Evolutionary conservation across 2,329 filamentous ascomycete species (phyloP).

Genomic region (Xylaria sp.): DNA sequence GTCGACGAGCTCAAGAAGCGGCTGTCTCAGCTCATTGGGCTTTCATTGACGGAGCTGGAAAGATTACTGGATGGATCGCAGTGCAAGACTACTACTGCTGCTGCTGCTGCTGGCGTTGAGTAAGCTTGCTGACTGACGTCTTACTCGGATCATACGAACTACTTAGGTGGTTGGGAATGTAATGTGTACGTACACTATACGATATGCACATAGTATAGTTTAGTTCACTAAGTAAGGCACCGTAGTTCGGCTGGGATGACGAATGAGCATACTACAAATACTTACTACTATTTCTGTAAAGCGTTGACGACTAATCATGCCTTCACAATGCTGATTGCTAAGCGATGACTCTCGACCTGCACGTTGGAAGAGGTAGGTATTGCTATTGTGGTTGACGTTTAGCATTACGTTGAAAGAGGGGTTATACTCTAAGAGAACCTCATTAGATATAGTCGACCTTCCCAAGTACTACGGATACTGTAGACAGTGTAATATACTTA

Average conservation of each 20-base stretch:
- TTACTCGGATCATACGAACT: slow-evolving; percentile 5
- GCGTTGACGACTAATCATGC: neutral
- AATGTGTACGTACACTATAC: neutral
- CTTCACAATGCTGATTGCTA: neutral
- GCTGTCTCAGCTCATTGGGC: slow-evolving; percentile 39
- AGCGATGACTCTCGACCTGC: neutral
- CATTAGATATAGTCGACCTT: too few species aligned
- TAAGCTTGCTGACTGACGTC: neutral
- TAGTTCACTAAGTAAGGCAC: neutral
- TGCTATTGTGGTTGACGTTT: neutral
- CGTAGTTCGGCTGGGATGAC: neutral
- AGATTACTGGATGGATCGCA: slow-evolving; percentile 36
- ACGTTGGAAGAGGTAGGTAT: neutral
- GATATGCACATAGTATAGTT: slow-evolving; percentile 8
- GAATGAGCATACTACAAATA: neutral
- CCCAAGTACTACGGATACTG: too few species aligned
- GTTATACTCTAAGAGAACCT: too few species aligned
- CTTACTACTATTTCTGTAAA: too few species aligned
- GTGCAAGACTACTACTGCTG: slow-evolving; percentile 3
- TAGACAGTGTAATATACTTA: too few species aligned
- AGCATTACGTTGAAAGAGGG: neutral
- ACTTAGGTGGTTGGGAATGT: too few species aligned
- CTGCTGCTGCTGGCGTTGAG: neutral
- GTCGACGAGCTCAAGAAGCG: slow-evolving; percentile 42
- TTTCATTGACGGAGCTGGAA: slow-evolving; percentile 41